Evolutionary conservation across 2,329 filamentous ascomycete species (phyloP), one percentile per base, ranked within the genome.

Genomic region (Sporothrix euskadiensis): DNA sequence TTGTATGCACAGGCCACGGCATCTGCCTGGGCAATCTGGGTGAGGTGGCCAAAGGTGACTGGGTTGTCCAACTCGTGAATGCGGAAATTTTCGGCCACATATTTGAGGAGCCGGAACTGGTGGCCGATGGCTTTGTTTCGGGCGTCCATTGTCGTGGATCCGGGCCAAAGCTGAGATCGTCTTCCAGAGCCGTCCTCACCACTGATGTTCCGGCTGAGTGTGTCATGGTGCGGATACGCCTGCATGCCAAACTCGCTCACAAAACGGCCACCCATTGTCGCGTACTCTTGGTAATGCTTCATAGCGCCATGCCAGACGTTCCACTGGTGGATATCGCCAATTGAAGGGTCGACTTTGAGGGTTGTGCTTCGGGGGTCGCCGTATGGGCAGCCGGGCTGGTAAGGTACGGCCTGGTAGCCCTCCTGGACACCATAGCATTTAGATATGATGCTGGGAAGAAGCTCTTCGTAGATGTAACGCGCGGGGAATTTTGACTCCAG

Each of bases 191-290:
- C 93, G 0, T 88, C 87, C 69, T 93, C 88, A 69, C 91, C 87
- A 71, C 86, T 86, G 70, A 97, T 88, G 80, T 89, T 97, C n/a
- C 89, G 86, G 75, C 94, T 91, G 78, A 98, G 94, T 0, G 94
- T 97, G 77, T 91, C 89, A 78, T 96, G 89, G 75, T 90, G 89
- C 0, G 95, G 94, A 80, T 97, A 97, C 0, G 92, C 93, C 81
- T 97, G 90, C 94, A 98, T 97, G 74, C 94, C 95, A 78, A 98
- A 98, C 80, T 98, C 95, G 72, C 92, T 95, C 73, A 97, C 94
- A 82, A 98, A 98, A 0, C 95, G 90, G 2, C 95, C 94, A 19
- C 90, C 89, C 0, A 97, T 88, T 75, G 90, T 91, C 81, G 95
- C 93, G 76, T 94, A 97, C 77, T 95, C 91, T 78, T 98, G 94